These are phyloP conservation scores for Colletotrichum tamarilloi DNA, from an alignment of 2,329 filamentous ascomycete species.

Conservation along the genomic window DNA sequence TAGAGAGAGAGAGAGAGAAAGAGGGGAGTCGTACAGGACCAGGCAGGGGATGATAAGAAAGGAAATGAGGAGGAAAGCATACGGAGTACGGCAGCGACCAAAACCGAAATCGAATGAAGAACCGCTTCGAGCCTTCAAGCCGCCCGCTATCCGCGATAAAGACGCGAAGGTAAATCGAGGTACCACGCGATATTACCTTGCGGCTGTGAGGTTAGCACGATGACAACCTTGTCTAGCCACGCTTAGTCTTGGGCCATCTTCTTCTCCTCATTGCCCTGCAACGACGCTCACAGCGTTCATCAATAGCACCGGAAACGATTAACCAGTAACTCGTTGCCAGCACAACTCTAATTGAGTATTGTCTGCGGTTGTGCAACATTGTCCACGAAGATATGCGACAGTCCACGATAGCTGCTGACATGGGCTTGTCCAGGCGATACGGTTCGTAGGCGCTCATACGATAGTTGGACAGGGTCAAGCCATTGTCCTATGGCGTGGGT, in stretches of 20 bases:
- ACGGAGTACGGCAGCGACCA: background rate
- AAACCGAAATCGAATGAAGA: background rate
- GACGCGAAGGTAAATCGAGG: background rate
- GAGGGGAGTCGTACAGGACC: background rate
- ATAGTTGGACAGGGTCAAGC: constrained; percentile 30
- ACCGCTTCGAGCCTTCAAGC: background rate
- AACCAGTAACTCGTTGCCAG: background rate
- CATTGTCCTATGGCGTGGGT: constrained; percentile 16
- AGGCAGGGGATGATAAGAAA: background rate
- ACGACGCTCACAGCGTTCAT: background rate
- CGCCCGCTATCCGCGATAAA: background rate
- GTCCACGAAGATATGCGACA: background rate
- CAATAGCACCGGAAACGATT: background rate
- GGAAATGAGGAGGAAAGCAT: background rate
- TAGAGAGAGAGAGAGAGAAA: background rate
- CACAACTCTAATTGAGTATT: background rate
- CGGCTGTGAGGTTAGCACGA: constrained; percentile 6
- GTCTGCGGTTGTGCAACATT: background rate
- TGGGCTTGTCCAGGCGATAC: background rate
- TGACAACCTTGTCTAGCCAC: background rate
- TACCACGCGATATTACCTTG: constrained; percentile 14
- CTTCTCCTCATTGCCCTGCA: background rate
- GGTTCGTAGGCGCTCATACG: constrained; percentile 30
- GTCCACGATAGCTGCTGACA: background rate
- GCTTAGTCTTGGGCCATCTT: background rate